Evolutionary conservation across 106 monocot genomes (phyloP), one percentile per base, ranked within the genome.

Genomic region (Dioscorea zingiberensis): DNA sequence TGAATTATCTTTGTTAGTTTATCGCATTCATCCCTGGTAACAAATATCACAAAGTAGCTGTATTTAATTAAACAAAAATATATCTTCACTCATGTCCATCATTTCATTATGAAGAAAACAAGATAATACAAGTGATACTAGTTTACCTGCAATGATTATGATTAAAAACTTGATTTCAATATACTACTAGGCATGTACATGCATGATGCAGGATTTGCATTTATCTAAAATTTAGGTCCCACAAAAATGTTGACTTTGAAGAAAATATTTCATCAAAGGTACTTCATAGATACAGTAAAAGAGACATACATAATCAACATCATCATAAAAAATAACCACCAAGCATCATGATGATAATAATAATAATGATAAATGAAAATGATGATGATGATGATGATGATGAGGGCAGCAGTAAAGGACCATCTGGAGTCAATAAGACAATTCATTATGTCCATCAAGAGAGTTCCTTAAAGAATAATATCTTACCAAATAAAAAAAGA

Each of bases 1-100:
- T 77, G 68, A 70, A 82, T 73, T 69, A 77, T 77, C 64, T 82
- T 64, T 27, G 51, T 69, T 25, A 82, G 23, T 15, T 49, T 76
- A 30, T 59, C 57, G 54, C 56, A 59, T 70, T 82, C 82, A 64
- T 69, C 77, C 69, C 82, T 81, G 58, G 24, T 46, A 30, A 25
- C 38, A 38, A 38, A 6, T 38, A 38, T 38, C 38, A 38, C 38
- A 38, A 38, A 8, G 38, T 38, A 38, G 10, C 38, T 38, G 38
- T 6, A 38, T 38, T 38, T 38, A 38, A n/a, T n/a, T n/a, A 38
- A 30, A 38, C 10, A 38, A 38, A 38, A 30, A 30, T 30, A 30
- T n/a, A 38, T 38, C 38, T 38, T 38, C 38, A 38, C 38, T 2
- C 38, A 56, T 21, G 21, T 56, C 4, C 14, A 51, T 18, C 51